A percentile compares a stretch with the other conserved stretches of the same genome.
phyloP scores from a whole-genome alignment of 441 rosid species.

The Omphalea diandra region DNA sequence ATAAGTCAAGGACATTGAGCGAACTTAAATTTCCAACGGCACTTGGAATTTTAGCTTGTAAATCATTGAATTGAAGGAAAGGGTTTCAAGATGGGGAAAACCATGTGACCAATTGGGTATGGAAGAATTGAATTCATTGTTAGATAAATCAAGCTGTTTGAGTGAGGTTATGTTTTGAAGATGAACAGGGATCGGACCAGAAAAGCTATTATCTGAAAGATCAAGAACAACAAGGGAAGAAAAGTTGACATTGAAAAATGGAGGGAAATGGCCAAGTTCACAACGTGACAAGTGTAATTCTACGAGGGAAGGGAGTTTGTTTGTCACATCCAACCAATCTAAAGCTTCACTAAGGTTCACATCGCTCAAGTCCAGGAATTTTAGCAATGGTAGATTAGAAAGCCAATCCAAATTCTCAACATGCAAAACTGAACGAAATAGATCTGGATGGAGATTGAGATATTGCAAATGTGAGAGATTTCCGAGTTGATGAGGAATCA shows the following conservation, averaged over 20 bases:
- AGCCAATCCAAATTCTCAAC: background rate
- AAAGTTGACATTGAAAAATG: background rate
- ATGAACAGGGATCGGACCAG: background rate
- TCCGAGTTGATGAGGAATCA: no score
- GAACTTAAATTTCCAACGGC: no score
- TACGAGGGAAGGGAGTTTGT: background rate
- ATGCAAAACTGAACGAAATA: no score
- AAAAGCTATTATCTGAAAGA: background rate
- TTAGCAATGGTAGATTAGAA: conserved; percentile 11
- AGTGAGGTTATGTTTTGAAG: background rate
- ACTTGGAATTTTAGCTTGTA: no score
- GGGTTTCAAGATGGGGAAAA: background rate
- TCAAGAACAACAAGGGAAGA: background rate
- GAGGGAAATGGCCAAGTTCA: background rate
- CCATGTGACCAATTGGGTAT: background rate
- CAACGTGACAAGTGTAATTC: background rate
- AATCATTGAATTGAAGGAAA: no score
- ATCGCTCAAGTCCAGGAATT: conserved; percentile 13
- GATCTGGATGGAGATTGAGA: no score
- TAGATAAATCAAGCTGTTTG: background rate
- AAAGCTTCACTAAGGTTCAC: background rate
- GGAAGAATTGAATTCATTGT: background rate
- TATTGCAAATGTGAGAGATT: no score
- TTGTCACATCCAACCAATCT: background rate
- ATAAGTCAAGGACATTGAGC: no score